Evolutionary conservation across 179 eudicot genomes (phyloP).

Genomic region (Monotropa hypopitys): DNA sequence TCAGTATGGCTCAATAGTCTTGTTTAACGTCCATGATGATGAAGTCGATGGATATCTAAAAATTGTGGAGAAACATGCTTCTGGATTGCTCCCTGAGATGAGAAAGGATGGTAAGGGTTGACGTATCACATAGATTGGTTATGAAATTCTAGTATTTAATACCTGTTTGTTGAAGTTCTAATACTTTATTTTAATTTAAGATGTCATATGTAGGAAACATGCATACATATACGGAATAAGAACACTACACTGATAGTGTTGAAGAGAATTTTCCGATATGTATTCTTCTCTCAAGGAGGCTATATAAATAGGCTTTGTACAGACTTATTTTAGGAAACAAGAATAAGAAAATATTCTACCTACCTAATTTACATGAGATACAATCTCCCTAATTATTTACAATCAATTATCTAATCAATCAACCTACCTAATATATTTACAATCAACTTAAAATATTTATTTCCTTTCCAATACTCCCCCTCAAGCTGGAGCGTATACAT

Average conservation of each 20-base stretch:
- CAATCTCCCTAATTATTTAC: no score
- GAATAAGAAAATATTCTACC: no score
- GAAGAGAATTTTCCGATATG: no score
- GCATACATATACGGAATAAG: neutral
- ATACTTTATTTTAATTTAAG: neutral
- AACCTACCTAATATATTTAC: no score
- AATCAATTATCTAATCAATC: no score
- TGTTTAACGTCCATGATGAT: conserved; percentile 75
- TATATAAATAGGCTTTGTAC: no score
- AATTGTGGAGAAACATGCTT: conserved; percentile 61
- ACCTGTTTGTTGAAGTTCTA: neutral
- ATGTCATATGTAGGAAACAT: neutral
- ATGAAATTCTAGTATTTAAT: neutral
- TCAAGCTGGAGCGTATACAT: no score
- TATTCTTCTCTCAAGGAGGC: no score
- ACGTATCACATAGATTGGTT: neutral
- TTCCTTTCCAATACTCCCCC: no score
- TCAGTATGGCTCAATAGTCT: conserved; percentile 87
- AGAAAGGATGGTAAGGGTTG: conserved; percentile 76
- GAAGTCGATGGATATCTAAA: conserved; percentile 72
- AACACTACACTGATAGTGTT: neutral
- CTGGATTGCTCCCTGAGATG: conserved; percentile 80
- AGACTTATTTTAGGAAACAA: no score
- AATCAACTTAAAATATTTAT: no score
- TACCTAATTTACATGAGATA: no score